phyloP scores from a whole-genome alignment of 345 rosid species.

The Aegle marmelos region DNA sequence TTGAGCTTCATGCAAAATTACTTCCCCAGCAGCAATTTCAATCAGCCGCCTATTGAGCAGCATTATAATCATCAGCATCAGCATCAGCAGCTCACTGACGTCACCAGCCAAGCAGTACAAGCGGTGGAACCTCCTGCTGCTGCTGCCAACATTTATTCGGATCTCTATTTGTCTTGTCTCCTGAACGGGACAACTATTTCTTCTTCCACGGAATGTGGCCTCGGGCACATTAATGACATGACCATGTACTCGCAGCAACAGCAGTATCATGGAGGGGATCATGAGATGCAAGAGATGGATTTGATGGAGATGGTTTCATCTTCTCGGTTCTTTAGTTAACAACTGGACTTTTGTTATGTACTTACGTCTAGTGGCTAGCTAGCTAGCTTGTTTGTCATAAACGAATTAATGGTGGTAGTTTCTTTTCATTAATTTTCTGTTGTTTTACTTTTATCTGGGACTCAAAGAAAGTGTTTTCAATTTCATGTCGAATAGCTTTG shows the following conservation, averaged over 20 bases:
- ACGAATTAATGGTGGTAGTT: neutral
- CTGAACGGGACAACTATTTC: constrained; percentile 49
- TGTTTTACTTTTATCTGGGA: neutral
- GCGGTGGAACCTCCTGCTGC: constrained; percentile 15
- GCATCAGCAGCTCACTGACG: neutral
- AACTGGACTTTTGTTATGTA: neutral
- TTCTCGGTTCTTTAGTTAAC: constrained; percentile 27
- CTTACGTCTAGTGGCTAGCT: neutral
- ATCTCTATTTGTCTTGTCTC: constrained; percentile 54
- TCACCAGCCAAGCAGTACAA: constrained; percentile 9
- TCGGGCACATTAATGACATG: neutral
- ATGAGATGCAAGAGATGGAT: constrained; percentile 71
- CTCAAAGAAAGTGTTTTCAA: neutral
- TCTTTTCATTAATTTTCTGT: neutral
- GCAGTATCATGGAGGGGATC: constrained; percentile 5
- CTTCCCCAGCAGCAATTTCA: constrained; percentile 35
- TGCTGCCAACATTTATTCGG: constrained; percentile 45
- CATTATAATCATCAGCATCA: constrained; percentile 7
- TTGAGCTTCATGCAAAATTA: constrained; percentile 60
- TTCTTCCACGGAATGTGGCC: constrained; percentile 7
- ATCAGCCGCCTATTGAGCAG: constrained; percentile 18
- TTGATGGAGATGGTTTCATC: constrained; percentile 92
- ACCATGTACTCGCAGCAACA: constrained; percentile 15
- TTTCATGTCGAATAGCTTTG: neutral
- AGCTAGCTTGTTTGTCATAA: neutral